phyloP scores from a whole-genome alignment of 192 early-diverging fungal genomes.

The Mortierella alpina region DNA sequence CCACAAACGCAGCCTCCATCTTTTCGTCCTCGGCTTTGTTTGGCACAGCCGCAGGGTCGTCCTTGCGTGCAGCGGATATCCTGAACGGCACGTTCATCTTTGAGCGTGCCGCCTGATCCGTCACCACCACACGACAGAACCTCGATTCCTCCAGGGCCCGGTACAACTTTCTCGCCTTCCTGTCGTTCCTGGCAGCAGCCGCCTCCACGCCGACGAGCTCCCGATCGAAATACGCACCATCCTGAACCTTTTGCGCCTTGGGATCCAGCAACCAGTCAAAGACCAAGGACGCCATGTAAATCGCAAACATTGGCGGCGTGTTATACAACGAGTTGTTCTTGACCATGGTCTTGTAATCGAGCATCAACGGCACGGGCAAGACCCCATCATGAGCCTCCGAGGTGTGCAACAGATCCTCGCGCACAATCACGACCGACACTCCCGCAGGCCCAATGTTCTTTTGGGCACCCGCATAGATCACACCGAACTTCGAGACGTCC shows the following conservation, averaged over 20 bases:
- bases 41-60: background rate
- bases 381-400: slow-evolving; percentile 40
- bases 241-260: slow-evolving; percentile 28
- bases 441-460: slow-evolving; percentile 97
- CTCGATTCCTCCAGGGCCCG: slow-evolving; percentile 71
- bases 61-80: slow-evolving; percentile 57
- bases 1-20: slow-evolving; percentile 85
- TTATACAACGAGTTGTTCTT: slow-evolving; percentile 92
- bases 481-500: slow-evolving; percentile 84
- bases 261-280: slow-evolving; percentile 81
- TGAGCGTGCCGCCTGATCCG: slow-evolving; percentile 66
- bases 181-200: slow-evolving; percentile 74
- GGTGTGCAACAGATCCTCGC: slow-evolving; percentile 85
- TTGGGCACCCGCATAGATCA: slow-evolving; percentile 97
- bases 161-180: slow-evolving; percentile 80
- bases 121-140: slow-evolving; percentile 77
- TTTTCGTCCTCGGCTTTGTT: slow-evolving; percentile 58
- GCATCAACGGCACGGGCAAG: slow-evolving; percentile 73
- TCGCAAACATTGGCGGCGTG: slow-evolving; percentile 94
- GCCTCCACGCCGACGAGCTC: slow-evolving; percentile 73
- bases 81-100: slow-evolving; percentile 95
- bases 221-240: slow-evolving; percentile 46
- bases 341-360: slow-evolving; percentile 88
- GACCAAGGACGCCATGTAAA: slow-evolving; percentile 92
- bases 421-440: slow-evolving; percentile 91